Evolutionary conservation across 2,329 filamentous ascomycete species (phyloP), one percentile per base, ranked within the genome.

Genomic region (Dactylella cylindrospora): DNA sequence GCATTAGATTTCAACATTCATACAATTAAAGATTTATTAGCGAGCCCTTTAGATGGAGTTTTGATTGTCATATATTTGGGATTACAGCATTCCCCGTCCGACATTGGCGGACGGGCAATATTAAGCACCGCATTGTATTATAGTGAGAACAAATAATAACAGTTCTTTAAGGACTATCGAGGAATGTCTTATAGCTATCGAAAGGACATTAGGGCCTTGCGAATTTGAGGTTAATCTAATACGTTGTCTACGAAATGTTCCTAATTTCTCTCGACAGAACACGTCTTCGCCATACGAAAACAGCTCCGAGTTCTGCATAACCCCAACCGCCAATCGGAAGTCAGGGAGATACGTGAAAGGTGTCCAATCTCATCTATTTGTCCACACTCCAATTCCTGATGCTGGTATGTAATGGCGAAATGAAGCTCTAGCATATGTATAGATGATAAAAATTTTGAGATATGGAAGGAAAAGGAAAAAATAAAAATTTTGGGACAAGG

Each of bases 381-480:
- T 64, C 59, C 59, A 64, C 59, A 64, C 59, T 57, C 44, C 50
- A 64, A 55, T 57, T 57, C 59, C 59, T 64, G 45, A 51, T 55
- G 51, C 41, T 55, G 52, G 25, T 64, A 47, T 50, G 33, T 28
- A 38, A 28, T 51, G 52, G 44, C 46, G 51, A 64, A 54, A 64
- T 57, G 51, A 55, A 57, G 59, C 59, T 64, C 59, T 64, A 64
- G 59, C 59, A 64, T 40, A 57, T 64, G 50, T 57, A 55, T 57
- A 64, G 59, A 64, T 64, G 52, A 54, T 55, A n/a, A 59, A 51
- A 31, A 45, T 64, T 57, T 64, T 64, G 59, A 62, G 50, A 57
- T 57, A 43, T 41, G 38, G 31, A 40, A 47, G 45, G 20, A 51
- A 55, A 31, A 47, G 25, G 33, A 64, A 35, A 51, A 20, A 15